Evolutionary conservation across 2,329 filamentous ascomycete species (phyloP).

Genomic region (Coniochaeta prunicola): DNA sequence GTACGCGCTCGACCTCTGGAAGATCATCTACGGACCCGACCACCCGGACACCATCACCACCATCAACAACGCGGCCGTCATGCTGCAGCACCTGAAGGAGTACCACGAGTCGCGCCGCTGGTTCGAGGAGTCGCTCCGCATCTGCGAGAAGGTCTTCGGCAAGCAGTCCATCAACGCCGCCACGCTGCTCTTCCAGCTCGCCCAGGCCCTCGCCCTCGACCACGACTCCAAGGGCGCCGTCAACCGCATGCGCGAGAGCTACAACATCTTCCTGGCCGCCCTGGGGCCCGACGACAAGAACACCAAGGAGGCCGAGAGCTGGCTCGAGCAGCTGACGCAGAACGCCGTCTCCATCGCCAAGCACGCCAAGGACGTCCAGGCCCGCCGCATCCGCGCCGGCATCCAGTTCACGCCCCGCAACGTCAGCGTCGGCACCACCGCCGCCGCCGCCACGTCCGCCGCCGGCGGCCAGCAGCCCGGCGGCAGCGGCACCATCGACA

Average conservation of each 20-base stretch:
- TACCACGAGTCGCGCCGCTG: constrained; percentile 92
- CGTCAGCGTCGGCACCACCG: constrained; percentile 47
- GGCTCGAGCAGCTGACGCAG: constrained; percentile 92
- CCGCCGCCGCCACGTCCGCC: constrained; percentile 25
- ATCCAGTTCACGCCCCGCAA: constrained; percentile 61
- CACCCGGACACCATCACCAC: constrained; percentile 98
- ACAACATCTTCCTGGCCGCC: constrained; percentile 85
- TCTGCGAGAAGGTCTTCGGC: constrained; percentile 87
- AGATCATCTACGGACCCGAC: constrained; percentile 86
- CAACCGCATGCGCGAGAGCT: constrained; percentile 89
- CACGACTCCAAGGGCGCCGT: constrained; percentile 90
- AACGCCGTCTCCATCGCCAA: constrained; percentile 93
- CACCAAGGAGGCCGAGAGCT: constrained; percentile 94
- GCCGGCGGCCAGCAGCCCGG: constrained; percentile 17
- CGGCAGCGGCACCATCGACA: constrained; percentile 49
- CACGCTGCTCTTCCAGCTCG: constrained; percentile 92
- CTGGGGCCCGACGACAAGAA: constrained; percentile 90
- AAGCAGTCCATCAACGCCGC: constrained; percentile 87
- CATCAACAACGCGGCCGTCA: constrained; percentile 96
- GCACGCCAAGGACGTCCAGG: constrained; percentile 81
- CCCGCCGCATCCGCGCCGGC: constrained; percentile 61
- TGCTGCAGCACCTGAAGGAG: constrained; percentile 92
- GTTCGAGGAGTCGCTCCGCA: constrained; percentile 87
- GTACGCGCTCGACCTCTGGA: constrained; percentile 92
- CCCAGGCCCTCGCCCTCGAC: constrained; percentile 91